Percentiles rank a stretch among this genome's conserved stretches.
phyloP scores from a whole-genome alignment of 164 flowering plant species.

The Cinnamomum micranthum region DNA sequence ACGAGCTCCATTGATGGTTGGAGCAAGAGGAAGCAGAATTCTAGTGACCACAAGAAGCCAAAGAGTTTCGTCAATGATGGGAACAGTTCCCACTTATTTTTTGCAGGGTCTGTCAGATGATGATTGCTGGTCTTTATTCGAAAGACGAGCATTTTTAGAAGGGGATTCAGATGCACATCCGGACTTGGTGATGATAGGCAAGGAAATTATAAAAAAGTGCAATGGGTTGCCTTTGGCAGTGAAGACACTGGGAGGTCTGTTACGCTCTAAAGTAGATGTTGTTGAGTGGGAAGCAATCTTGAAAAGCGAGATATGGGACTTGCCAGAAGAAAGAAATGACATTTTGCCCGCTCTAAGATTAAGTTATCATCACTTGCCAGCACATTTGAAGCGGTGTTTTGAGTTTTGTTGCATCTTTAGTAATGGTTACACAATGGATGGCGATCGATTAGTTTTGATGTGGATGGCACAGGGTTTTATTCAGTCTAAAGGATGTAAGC shows the following conservation, averaged over 20 bases:
- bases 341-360: neutral
- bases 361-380: neutral
- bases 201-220: constrained; percentile 14
- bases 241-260: constrained; percentile 10
- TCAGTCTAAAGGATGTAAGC: neutral
- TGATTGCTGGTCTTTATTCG: constrained; percentile 10
- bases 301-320: neutral
- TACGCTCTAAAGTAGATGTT: constrained; percentile 5
- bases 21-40: constrained; percentile 5
- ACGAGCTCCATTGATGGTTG: neutral
- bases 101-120: constrained; percentile 10
- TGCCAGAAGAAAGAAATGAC: neutral
- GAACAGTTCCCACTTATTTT: neutral
- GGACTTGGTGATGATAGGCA: constrained; percentile 3
- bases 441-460: neutral
- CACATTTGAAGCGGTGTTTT: neutral
- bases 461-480: constrained; percentile 1
- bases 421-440: neutral
- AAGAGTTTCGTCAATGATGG: constrained; percentile 8
- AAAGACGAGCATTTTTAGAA: constrained; percentile 2
- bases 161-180: neutral
- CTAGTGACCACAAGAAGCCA: constrained; percentile 15
- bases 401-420: neutral
- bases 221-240: constrained; percentile 17
- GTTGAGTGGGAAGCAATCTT: constrained; percentile 5